These are phyloP conservation scores for Pyrenula massariospora DNA, from an alignment of 495 filamentous ascomycete species.

Conservation along the genomic window DNA sequence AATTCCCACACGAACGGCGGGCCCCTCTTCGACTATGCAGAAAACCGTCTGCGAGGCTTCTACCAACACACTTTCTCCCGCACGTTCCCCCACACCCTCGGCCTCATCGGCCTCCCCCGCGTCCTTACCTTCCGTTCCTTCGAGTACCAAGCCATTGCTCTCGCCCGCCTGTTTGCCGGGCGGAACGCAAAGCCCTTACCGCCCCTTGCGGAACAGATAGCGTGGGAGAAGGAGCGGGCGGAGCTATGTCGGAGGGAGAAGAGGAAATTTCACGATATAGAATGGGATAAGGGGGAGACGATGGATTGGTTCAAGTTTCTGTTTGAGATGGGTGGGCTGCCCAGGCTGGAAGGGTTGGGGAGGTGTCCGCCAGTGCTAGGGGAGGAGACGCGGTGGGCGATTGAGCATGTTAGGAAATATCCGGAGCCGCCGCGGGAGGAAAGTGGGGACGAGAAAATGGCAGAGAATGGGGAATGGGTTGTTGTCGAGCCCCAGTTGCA, in stretches of 20 bases:
- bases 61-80: slow-evolving; percentile 36
- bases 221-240: slow-evolving; percentile 24
- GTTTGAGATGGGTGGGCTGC: slow-evolving; percentile 29
- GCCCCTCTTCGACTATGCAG: slow-evolving; percentile 26
- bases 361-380: slow-evolving; percentile 29
- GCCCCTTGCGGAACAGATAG: slow-evolving; percentile 15
- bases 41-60: slow-evolving; percentile 14
- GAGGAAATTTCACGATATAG: slow-evolving; percentile 34
- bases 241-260: slow-evolving; percentile 10
- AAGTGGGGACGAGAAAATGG: not conserved
- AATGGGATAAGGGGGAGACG: slow-evolving; percentile 33
- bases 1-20: slow-evolving; percentile 24
- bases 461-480: not conserved
- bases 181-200: slow-evolving; percentile 21
- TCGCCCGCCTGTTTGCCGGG: slow-evolving; percentile 29
- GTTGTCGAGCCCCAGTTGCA: slow-evolving; percentile 1
- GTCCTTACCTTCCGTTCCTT: slow-evolving; percentile 35
- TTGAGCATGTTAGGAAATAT: slow-evolving; percentile 36
- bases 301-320: slow-evolving; percentile 24
- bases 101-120: slow-evolving; percentile 28
- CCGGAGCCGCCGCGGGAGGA: slow-evolving; percentile 24
- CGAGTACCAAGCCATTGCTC: slow-evolving; percentile 38
- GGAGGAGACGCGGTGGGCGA: slow-evolving; percentile 28
- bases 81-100: slow-evolving; percentile 22
- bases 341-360: slow-evolving; percentile 26